phyloP scores from a whole-genome alignment of 768 basidiomycete species.

The Crassisporium funariophilum region DNA sequence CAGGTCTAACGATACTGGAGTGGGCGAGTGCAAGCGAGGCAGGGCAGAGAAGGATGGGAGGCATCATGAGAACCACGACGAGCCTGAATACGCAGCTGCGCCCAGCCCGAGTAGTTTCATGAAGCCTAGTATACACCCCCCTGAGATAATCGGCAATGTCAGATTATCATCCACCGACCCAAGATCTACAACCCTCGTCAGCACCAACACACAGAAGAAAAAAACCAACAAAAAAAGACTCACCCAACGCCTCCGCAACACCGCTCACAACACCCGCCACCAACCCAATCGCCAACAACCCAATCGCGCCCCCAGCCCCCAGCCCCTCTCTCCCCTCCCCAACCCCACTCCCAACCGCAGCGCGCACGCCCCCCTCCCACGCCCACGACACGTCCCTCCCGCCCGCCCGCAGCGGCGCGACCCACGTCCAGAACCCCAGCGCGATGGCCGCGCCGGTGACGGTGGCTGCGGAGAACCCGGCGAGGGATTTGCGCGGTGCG shows the following conservation, averaged over 20 bases:
- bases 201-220: slow-evolving; percentile 7
- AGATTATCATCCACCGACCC: slow-evolving; percentile 88
- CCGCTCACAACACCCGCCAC: slow-evolving; percentile 80
- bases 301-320: slow-evolving; percentile 44
- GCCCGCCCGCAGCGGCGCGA: slow-evolving; percentile 49
- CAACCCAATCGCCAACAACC: slow-evolving; percentile 56
- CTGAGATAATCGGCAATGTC: slow-evolving; percentile 86
- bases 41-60: no score
- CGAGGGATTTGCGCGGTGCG: slow-evolving; percentile 81
- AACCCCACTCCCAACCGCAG: no score
- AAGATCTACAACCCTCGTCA: slow-evolving; percentile 55
- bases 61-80: slow-evolving; percentile 25
- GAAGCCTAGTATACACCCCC: slow-evolving; percentile 55
- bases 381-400: slow-evolving; percentile 51
- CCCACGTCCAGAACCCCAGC: slow-evolving; percentile 68
- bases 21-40: no score
- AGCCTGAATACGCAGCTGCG: slow-evolving; percentile 4
- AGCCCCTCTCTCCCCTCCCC: slow-evolving; percentile 12
- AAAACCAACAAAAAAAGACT: slow-evolving; percentile 28
- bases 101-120: slow-evolving; percentile 41
- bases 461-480: slow-evolving; percentile 80
- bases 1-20: no score
- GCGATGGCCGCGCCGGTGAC: slow-evolving; percentile 72
- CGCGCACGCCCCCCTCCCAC: slow-evolving; percentile 56
- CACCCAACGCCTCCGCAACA: slow-evolving; percentile 88